Evolutionary conservation across 805 yeast genomes (phyloP).

Genomic region (Candida alai): DNA sequence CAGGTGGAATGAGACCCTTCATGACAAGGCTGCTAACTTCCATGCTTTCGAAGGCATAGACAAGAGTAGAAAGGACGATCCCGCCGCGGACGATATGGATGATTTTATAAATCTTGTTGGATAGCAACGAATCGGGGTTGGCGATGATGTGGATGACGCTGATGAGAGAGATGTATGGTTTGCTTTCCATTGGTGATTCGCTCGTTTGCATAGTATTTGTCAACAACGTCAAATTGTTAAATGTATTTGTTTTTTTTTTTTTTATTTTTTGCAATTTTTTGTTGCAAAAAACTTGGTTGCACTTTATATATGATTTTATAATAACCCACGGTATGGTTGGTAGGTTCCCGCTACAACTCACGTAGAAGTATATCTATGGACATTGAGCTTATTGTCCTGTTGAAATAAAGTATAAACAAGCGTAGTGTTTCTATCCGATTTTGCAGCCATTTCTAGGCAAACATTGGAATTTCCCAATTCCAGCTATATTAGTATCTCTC

Average conservation of each 20-base stretch:
- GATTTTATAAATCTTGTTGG: slow-evolving; percentile 11
- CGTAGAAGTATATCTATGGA: too few relatives aligned
- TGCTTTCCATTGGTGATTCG: slow-evolving; percentile 1
- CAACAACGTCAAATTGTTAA: too few relatives aligned
- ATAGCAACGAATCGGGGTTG: slow-evolving; percentile 4
- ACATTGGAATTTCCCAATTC: too few relatives aligned
- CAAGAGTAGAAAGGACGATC: not conserved
- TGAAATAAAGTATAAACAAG: too few relatives aligned
- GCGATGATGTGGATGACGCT: not conserved
- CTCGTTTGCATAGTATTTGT: slow-evolving; percentile 1
- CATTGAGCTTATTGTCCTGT: too few relatives aligned
- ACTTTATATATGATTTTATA: not conserved
- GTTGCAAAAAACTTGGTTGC: not conserved
- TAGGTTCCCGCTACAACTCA: too few relatives aligned
- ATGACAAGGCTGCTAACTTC: slow-evolving; percentile 4
- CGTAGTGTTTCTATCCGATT: too few relatives aligned
- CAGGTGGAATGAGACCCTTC: slow-evolving; percentile 2
- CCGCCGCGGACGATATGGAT: slow-evolving; percentile 7
- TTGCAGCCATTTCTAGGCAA: too few relatives aligned
- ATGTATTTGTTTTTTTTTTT: too few relatives aligned
- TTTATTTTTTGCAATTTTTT: slow-evolving; percentile 6
- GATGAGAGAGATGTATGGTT: slow-evolving; percentile 6
- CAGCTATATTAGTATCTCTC: too few relatives aligned
- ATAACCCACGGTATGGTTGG: too few relatives aligned
- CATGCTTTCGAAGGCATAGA: slow-evolving; percentile 8